phyloP scores from a whole-genome alignment of 768 basidiomycete genomes.

The Phanerodontia chrysosporium region DNA sequence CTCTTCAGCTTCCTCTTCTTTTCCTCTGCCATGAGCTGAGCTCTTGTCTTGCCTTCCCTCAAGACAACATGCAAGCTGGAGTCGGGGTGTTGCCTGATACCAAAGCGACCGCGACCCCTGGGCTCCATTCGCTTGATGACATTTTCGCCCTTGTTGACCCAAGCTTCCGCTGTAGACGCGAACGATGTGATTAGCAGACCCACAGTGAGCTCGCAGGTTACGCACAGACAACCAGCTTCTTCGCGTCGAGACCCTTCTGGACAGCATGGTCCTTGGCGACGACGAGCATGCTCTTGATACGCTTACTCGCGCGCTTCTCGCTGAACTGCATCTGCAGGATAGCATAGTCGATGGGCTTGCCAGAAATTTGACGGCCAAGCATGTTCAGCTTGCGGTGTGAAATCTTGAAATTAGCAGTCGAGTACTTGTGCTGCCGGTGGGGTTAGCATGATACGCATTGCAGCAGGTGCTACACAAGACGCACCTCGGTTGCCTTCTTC shows the following conservation, averaged over 20 bases:
- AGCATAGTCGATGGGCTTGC: slow-evolving; percentile 90
- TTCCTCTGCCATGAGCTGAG: slow-evolving; percentile 59
- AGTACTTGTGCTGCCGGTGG: slow-evolving; percentile 76
- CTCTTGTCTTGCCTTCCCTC: slow-evolving; percentile 75
- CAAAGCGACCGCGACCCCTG: slow-evolving; percentile 77
- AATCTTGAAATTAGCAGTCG: slow-evolving; percentile 89
- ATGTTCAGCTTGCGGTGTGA: slow-evolving; percentile 91
- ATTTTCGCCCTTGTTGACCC: slow-evolving; percentile 84
- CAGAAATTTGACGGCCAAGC: slow-evolving; percentile 81
- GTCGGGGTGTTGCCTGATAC: slow-evolving; percentile 72
- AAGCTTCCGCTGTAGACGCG: slow-evolving; percentile 68
- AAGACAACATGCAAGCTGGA: slow-evolving; percentile 74
- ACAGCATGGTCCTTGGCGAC: slow-evolving; percentile 83
- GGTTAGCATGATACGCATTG: neutral
- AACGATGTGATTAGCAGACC: neutral
- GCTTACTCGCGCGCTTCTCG: slow-evolving; percentile 82
- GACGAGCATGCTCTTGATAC: slow-evolving; percentile 85
- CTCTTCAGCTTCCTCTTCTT: slow-evolving; percentile 64
- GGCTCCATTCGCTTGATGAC: slow-evolving; percentile 67
- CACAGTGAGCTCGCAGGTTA: slow-evolving; percentile 14
- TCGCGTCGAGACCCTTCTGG: slow-evolving; percentile 65
- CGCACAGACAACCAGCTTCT: slow-evolving; percentile 80
- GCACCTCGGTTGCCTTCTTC: slow-evolving; percentile 24
- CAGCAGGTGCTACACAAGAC: neutral
- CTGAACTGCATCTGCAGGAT: slow-evolving; percentile 97